Conservation (phyloP, 169 alveolate species). For the Amoebophrya sp. region DNA sequence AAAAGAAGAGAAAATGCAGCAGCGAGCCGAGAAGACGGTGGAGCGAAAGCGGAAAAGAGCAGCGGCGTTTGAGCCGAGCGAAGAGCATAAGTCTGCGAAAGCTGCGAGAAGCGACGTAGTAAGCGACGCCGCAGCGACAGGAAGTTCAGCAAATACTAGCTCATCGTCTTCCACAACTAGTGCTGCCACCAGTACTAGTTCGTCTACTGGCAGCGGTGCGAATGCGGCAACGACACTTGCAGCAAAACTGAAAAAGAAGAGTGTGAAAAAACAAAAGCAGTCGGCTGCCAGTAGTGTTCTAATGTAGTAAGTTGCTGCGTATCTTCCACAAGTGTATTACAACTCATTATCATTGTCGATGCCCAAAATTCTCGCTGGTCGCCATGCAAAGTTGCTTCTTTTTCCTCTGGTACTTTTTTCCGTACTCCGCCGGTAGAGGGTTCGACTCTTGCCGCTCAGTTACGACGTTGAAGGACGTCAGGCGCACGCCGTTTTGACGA, state of each 20-base stretch:
- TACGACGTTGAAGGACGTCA: no score
- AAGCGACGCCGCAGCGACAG: no score
- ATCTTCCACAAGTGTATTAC: no score
- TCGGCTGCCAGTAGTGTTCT: not conserved
- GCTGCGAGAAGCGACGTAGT: not conserved
- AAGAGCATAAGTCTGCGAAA: not conserved
- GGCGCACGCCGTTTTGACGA: no score
- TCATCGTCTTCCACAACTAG: no score
- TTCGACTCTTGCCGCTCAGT: no score
- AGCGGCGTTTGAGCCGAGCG: not conserved
- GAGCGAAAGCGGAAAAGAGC: not conserved
- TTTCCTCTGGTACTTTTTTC: no score
- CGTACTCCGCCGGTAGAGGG: no score
- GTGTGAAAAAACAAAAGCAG: not conserved
- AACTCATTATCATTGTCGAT: no score
- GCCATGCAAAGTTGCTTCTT: no score
- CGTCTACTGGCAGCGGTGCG: not conserved
- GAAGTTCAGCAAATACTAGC: no score
- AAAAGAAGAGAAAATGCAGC: not conserved
- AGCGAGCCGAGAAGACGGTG: not conserved
- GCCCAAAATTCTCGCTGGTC: no score
- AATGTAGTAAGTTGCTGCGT: not conserved
- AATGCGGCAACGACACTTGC: not conserved
- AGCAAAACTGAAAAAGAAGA: not conserved
- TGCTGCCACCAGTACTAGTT: not conserved